A percentile compares a stretch with the other conserved stretches of the same genome.
Evolutionary conservation across 805 yeast species (phyloP).

Genomic region (Teunomyces gatunensis): DNA sequence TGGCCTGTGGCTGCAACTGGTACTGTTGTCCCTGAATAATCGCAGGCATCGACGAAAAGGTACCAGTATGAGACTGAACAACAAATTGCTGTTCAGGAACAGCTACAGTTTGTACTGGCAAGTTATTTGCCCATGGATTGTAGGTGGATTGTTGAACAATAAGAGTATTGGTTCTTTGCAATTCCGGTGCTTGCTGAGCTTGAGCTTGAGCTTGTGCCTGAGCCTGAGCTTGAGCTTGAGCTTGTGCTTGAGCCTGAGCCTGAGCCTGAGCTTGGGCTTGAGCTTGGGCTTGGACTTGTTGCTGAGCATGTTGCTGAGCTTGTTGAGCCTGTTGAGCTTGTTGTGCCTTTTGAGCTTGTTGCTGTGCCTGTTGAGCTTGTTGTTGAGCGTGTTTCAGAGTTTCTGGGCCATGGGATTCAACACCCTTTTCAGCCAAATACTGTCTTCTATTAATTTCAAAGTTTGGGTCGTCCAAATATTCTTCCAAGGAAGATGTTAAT

Average conservation of each 20-base stretch:
- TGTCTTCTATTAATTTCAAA: conserved; percentile 79
- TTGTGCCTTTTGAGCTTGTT: conserved; percentile 1
- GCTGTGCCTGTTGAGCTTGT: conserved; percentile 6
- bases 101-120: conserved; percentile 20
- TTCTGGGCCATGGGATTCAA: conserved; percentile 18
- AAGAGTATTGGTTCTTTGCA: conserved; percentile 23
- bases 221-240: not conserved
- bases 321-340: conserved; percentile 3
- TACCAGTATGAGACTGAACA: conserved; percentile 1
- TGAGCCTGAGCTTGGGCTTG: not conserved
- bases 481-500: conserved; percentile 79
- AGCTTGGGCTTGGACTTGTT: conserved; percentile 2
- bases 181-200: conserved; percentile 3
- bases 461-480: conserved; percentile 81
- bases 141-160: conserved; percentile 37
- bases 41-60: conserved; percentile 13
- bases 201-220: not conserved
- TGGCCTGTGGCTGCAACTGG: conserved; percentile 4
- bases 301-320: conserved; percentile 5
- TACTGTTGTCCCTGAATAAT: conserved; percentile 12
- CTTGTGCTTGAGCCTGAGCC: not conserved
- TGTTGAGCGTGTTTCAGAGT: conserved; percentile 5
- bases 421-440: conserved; percentile 65
- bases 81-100: conserved; percentile 15
- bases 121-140: conserved; percentile 39